A percentile compares a stretch with the other conserved stretches of the same genome.
These are phyloP conservation scores for Phtheirospermum japonicum DNA, from an alignment of 257 asterid species.

Conservation along the genomic window DNA sequence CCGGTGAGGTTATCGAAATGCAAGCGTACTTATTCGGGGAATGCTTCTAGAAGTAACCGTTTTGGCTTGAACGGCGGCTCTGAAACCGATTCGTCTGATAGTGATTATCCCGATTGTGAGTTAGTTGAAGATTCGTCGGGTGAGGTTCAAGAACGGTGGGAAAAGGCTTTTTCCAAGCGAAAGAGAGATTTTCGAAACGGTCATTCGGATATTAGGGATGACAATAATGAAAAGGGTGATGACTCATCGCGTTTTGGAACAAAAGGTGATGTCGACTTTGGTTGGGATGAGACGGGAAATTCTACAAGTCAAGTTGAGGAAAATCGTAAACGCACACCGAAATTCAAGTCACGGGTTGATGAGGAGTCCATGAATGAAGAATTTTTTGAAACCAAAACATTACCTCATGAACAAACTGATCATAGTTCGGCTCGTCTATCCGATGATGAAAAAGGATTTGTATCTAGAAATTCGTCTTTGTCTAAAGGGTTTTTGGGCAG, in stretches of 20 bases:
- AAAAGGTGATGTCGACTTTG: conserved; percentile 23
- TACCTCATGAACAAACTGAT: conserved; percentile 9
- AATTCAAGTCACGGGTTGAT: conserved; percentile 9
- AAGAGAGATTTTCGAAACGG: conserved; percentile 35
- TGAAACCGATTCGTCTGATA: conserved; percentile 45
- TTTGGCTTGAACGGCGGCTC: conserved; percentile 52
- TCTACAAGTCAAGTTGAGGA: conserved; percentile 24
- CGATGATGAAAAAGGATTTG: conserved; percentile 14
- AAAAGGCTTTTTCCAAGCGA: conserved; percentile 66
- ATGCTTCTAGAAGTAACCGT: conserved; percentile 38
- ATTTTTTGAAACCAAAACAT: conserved; percentile 20
- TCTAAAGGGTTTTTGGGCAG: conserved; percentile 14
- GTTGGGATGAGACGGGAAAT: conserved; percentile 32
- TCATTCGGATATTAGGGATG: conserved; percentile 35
- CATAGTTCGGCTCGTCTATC: conserved; percentile 9
- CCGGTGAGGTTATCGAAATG: conserved; percentile 85
- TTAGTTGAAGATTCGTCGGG: conserved; percentile 70
- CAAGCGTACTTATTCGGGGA: conserved; percentile 88
- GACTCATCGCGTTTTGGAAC: conserved; percentile 23
- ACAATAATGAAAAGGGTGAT: conserved; percentile 30
- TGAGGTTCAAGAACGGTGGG: conserved; percentile 70
- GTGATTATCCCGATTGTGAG: conserved; percentile 58
- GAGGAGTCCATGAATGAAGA: conserved; percentile 20
- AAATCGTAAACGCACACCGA: background rate
- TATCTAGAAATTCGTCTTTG: conserved; percentile 23